Evolutionary conservation across 2,329 filamentous ascomycete genomes (phyloP).

Genomic region (Xylariomycetidae sp.): DNA sequence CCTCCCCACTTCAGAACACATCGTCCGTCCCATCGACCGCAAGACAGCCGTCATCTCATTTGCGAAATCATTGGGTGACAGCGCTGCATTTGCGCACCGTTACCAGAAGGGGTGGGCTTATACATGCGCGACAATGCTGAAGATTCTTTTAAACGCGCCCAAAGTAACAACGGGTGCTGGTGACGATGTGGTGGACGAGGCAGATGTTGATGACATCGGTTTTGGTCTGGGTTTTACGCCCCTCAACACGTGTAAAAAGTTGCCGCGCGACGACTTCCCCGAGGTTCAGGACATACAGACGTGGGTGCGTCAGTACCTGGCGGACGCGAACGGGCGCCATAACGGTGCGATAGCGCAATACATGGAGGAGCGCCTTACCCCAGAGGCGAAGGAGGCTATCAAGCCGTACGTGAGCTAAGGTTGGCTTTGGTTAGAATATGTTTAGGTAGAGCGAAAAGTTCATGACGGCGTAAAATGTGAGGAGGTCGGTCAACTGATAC

Average conservation of each 20-base stretch:
- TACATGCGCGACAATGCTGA: conserved; percentile 84
- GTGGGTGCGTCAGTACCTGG: conserved; percentile 79
- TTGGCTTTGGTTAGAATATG: too few species aligned
- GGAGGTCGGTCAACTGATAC: too few species aligned
- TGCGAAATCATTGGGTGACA: conserved; percentile 87
- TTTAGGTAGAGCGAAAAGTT: too few species aligned
- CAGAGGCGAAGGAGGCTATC: conserved; percentile 53
- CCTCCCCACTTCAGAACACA: conserved; percentile 81
- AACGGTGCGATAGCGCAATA: conserved; percentile 66
- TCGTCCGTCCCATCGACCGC: conserved; percentile 81
- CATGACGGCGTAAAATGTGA: too few species aligned
- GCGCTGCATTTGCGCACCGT: conserved; percentile 72
- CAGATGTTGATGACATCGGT: conserved; percentile 89
- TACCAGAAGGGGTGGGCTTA: conserved; percentile 88
- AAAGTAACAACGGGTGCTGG: conserved; percentile 58
- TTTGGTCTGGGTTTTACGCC: conserved; percentile 95
- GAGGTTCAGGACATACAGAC: conserved; percentile 75
- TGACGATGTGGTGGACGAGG: conserved; percentile 76
- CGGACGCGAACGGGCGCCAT: conserved; percentile 70
- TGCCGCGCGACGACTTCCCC: conserved; percentile 74
- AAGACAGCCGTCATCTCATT: conserved; percentile 92
- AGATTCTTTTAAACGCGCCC: conserved; percentile 84
- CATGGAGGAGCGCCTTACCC: conserved; percentile 65
- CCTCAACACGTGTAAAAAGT: conserved; percentile 81
- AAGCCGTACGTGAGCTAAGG: conserved; percentile 41